A percentile compares a stretch with the other conserved stretches of the same genome.
These are phyloP conservation scores for Batrachochytrium dendrobatidis DNA, from an alignment of 371 early-diverging fungal genomes.

Conservation along the genomic window DNA sequence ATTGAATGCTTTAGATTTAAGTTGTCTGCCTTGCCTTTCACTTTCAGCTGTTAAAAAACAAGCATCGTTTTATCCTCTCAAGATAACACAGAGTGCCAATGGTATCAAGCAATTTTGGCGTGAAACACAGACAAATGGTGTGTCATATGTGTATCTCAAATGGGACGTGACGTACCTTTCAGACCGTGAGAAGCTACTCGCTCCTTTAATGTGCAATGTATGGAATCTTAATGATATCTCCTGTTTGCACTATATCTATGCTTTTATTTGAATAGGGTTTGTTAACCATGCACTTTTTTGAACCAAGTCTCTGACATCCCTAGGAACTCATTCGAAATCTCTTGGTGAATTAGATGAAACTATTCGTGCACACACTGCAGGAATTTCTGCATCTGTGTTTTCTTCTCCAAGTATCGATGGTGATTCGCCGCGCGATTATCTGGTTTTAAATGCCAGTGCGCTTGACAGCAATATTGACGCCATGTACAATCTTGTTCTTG, in stretches of 20 bases:
- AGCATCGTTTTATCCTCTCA: constrained; percentile 54
- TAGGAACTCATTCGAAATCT: constrained; percentile 68
- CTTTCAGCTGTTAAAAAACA: constrained; percentile 63
- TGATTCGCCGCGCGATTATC: background rate
- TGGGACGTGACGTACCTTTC: constrained; percentile 56
- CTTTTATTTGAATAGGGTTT: no score
- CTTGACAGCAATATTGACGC: constrained; percentile 48
- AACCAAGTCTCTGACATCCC: constrained; percentile 65
- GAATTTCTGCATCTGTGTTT: constrained; percentile 48
- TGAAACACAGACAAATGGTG: constrained; percentile 79
- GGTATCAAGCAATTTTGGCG: constrained; percentile 64
- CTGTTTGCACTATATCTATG: no score
- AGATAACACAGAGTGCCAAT: background rate
- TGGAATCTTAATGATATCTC: no score
- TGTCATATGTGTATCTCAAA: constrained; percentile 77
- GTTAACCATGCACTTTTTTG: no score
- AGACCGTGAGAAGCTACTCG: constrained; percentile 45
- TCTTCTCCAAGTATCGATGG: background rate
- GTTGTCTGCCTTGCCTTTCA: constrained; percentile 74
- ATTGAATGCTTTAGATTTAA: constrained; percentile 39
- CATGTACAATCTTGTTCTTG: constrained; percentile 66
- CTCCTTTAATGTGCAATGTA: constrained; percentile 8
- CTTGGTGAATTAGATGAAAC: constrained; percentile 86
- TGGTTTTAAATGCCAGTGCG: constrained; percentile 9
- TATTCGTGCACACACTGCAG: constrained; percentile 79